Evolutionary conservation across 148 eudicot species (phyloP), one percentile per base, ranked within the genome.

Genomic region (Chenopodium quinoa): DNA sequence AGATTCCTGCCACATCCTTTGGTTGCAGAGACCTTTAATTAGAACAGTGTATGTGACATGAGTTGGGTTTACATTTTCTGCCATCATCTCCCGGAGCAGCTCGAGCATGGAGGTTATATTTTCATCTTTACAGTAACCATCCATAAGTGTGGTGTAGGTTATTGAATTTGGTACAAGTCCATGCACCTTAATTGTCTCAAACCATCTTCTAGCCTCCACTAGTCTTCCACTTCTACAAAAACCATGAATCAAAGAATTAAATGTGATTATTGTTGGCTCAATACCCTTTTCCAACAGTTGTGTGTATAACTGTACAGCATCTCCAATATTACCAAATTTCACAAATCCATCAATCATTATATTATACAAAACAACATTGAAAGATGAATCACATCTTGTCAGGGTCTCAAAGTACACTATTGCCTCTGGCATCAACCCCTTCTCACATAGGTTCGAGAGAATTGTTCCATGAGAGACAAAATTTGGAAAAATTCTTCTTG

Each of bases 131-230:
- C 89, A 88, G 64, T 80, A 91, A 54, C 90, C 90, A 79, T 93
- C 90, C 92, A 94, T 88, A 25, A 94, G 89, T 17, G 92, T 93
- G 65, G 97, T 94, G 82, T 93, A 94, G 31, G 95, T 91, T 75
- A 89, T 83, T 54, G 84, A 86, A 83, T 75, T 90, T 68, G 97
- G 95, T 29, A 65, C 80, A 84, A 94, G 85, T 29, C 90, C 92
- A 78, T 87, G 87, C 27, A 60, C 34, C 72, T 81, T 82, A 44
- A 91, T 84, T 77, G 79, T 78, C 71, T 83, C 89, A 40, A 93
- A 84, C 89, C 89, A 90, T 80, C 75, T 86, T 82, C 85, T 87
- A 58, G 93, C 98, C 79, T 86, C 86, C 32, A n/a, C 80, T 40
- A 86, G 76, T 37, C 85, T 85, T 85, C 89, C 69, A 78, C 79